These are phyloP conservation scores for Coemansia sp. DNA, from an alignment of 371 early-diverging fungal species.

Conservation along the genomic window DNA sequence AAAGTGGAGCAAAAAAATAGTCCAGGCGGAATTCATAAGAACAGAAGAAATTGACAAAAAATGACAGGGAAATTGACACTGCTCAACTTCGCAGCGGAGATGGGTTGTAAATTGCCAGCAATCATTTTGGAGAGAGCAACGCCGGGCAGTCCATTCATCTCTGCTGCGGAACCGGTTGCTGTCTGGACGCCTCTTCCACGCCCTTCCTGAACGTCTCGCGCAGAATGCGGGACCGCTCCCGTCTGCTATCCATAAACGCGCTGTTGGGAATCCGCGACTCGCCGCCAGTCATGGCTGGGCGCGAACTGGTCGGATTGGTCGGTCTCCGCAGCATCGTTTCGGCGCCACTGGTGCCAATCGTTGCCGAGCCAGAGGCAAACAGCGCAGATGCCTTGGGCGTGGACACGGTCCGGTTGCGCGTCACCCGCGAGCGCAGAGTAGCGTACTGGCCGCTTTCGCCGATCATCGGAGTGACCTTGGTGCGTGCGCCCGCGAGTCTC, in stretches of 20 bases:
- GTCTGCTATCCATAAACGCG: slow-evolving; percentile 19
- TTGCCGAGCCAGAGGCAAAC: slow-evolving; percentile 1
- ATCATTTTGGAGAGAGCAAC: background rate
- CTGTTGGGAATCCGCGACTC: slow-evolving; percentile 19
- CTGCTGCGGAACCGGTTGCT: slow-evolving; percentile 43
- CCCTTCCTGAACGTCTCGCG: slow-evolving; percentile 26
- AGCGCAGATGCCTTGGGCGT: slow-evolving; percentile 28
- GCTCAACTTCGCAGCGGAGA: too few species aligned
- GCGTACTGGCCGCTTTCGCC: slow-evolving; percentile 44
- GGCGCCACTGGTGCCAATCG: background rate
- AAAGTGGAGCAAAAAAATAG: background rate
- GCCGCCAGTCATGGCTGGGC: background rate
- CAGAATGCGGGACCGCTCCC: slow-evolving; percentile 25
- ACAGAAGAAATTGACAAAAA: background rate
- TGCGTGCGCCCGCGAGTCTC: slow-evolving; percentile 47
- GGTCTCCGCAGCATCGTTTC: slow-evolving; percentile 12
- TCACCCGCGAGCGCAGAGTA: slow-evolving; percentile 30
- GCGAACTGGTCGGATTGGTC: slow-evolving; percentile 13
- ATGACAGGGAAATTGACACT: too few species aligned
- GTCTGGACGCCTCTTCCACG: slow-evolving; percentile 16
- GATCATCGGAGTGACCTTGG: slow-evolving; percentile 48
- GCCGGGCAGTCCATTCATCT: slow-evolving; percentile 10
- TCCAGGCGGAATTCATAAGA: background rate
- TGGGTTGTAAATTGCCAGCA: background rate
- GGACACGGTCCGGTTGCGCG: slow-evolving; percentile 37